Conservation (phyloP, 805 yeast species). For the Lachancea quebecensis region DNA sequence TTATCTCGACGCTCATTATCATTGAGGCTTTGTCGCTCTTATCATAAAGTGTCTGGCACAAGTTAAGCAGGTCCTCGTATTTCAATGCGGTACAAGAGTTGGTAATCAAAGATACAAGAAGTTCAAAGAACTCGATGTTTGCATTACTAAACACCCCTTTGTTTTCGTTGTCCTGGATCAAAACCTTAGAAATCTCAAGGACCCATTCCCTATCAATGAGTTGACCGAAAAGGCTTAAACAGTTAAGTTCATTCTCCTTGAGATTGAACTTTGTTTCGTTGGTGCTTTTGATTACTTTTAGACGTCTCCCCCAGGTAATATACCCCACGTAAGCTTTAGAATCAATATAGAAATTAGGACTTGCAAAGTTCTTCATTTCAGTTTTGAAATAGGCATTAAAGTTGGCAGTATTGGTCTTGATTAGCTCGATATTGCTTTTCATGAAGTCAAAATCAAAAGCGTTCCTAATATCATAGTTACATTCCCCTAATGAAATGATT, state of each 20-base stretch:
- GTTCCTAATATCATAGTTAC: conserved; percentile 41
- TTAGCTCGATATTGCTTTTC: conserved; percentile 33
- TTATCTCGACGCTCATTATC: conserved; percentile 63
- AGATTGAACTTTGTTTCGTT: conserved; percentile 28
- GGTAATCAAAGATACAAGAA: conserved; percentile 43
- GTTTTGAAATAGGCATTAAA: conserved; percentile 38
- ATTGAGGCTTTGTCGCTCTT: conserved; percentile 70
- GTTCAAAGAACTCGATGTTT: conserved; percentile 51
- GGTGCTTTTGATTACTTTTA: conserved; percentile 37
- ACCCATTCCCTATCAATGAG: conserved; percentile 54
- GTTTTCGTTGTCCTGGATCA: conserved; percentile 63
- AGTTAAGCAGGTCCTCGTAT: conserved; percentile 45
- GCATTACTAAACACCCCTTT: conserved; percentile 59
- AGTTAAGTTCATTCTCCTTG: conserved; percentile 35
- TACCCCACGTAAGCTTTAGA: conserved; percentile 55
- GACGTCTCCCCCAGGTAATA: conserved; percentile 62
- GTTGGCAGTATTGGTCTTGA: conserved; percentile 38
- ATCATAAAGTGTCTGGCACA: conserved; percentile 46
- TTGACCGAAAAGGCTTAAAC: conserved; percentile 39
- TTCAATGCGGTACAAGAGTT: conserved; percentile 35
- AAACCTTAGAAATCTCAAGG: conserved; percentile 39
- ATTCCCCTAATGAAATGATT: conserved; percentile 38
- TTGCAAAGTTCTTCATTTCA: conserved; percentile 44
- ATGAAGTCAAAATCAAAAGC: conserved; percentile 39
- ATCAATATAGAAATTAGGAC: conserved; percentile 52